A percentile compares a stretch with the other conserved stretches of the same genome.
Conservation (phyloP, 1,284 basidiomycete species). For the Peniophora sp. region DNA sequence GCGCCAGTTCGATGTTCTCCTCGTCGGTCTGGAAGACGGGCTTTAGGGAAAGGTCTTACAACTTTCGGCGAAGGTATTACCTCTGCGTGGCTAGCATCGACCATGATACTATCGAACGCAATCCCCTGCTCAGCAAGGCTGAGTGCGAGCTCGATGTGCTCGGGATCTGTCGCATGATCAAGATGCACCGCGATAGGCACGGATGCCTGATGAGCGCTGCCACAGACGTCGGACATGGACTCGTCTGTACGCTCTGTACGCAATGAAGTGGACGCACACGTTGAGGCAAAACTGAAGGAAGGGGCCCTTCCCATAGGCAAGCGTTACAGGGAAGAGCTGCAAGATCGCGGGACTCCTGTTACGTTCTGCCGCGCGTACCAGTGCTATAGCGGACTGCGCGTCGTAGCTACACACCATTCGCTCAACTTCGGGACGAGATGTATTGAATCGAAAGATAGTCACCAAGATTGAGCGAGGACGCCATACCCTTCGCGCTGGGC, state of each 20-base stretch:
- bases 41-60: not conserved
- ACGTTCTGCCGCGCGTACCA: slow-evolving; percentile 39
- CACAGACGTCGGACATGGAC: not conserved
- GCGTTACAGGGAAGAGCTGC: slow-evolving; percentile 38
- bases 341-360: slow-evolving; percentile 37
- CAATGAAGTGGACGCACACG: slow-evolving; percentile 20
- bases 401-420: slow-evolving; percentile 27
- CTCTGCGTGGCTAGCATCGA: slow-evolving; percentile 42
- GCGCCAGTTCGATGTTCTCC: slow-evolving; percentile 38
- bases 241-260: not conserved
- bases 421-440: not conserved
- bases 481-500: slow-evolving; percentile 38
- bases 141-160: slow-evolving; percentile 38
- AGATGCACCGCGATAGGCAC: slow-evolving; percentile 42
- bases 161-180: slow-evolving; percentile 40
- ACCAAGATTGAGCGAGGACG: slow-evolving; percentile 37
- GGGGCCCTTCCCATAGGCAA: slow-evolving; percentile 37
- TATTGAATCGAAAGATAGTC: not conserved
- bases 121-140: slow-evolving; percentile 39
- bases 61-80: slow-evolving; percentile 11
- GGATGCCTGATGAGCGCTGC: slow-evolving; percentile 34
- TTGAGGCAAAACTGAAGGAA: slow-evolving; percentile 40
- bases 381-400: slow-evolving; percentile 34
- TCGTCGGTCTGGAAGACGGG: slow-evolving; percentile 30
- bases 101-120: slow-evolving; percentile 44